Conservation (phyloP, 148 eudicot genomes). For the Vaccinium myrtillus region DNA sequence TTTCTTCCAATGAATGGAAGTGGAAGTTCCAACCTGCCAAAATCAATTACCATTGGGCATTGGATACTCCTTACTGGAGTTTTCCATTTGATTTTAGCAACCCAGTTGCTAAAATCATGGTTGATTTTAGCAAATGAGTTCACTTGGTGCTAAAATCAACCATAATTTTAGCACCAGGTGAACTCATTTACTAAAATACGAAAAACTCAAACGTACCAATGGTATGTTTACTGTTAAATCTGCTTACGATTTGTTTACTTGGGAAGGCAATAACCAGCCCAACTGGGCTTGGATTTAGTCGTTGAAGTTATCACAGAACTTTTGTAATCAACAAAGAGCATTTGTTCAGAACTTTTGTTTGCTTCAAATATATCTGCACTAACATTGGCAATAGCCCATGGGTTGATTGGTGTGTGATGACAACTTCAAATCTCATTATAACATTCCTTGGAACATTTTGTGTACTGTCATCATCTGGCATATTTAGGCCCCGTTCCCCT, state of each 20-base stretch:
- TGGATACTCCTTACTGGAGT: not conserved
- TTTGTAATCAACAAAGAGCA: not conserved
- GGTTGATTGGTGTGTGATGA: not conserved
- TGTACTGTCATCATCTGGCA: not conserved
- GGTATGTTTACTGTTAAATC: not conserved
- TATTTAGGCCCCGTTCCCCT: no score
- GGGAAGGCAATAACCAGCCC: not conserved
- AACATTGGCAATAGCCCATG: not conserved
- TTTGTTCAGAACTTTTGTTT: not conserved
- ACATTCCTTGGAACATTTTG: not conserved
- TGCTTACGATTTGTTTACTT: not conserved
- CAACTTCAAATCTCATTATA: not conserved
- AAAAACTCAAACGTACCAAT: not conserved
- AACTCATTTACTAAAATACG: no score
- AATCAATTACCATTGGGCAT: not conserved
- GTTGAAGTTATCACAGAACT: not conserved
- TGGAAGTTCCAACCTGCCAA: not conserved
- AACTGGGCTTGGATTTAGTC: not conserved
- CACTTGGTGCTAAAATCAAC: no score
- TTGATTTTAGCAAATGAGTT: no score
- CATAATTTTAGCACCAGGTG: no score
- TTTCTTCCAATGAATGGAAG: not conserved
- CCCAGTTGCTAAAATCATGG: no score
- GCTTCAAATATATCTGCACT: not conserved
- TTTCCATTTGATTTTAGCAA: no score